These are phyloP conservation scores for Dioszegia aurantiaca DNA, from an alignment of 768 basidiomycete genomes.

Conservation along the genomic window DNA sequence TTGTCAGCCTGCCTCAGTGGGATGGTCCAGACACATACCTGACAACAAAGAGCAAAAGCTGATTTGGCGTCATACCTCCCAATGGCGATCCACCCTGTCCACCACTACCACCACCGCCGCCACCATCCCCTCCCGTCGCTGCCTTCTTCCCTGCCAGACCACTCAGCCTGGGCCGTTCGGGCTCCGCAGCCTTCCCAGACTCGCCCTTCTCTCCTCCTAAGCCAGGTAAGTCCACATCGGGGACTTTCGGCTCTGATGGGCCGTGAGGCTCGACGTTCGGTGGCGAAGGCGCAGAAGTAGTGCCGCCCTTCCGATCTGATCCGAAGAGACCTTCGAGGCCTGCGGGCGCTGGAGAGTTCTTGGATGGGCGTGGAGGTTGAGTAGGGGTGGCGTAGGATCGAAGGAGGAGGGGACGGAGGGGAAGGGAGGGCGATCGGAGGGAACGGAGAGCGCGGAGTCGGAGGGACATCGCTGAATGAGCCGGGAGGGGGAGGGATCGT, in stretches of 20 bases:
- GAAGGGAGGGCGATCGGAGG: slow-evolving; percentile 20
- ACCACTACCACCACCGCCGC: slow-evolving; percentile 34
- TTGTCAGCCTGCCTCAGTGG: slow-evolving; percentile 1
- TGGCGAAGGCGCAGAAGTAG: slow-evolving; percentile 42
- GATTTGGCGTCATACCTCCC: slow-evolving; percentile 47
- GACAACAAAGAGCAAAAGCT: slow-evolving; percentile 42
- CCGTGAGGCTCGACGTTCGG: slow-evolving; percentile 39
- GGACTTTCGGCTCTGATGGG: slow-evolving; percentile 38
- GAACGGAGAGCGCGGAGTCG: slow-evolving; percentile 32
- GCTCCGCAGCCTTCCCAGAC: slow-evolving; percentile 23
- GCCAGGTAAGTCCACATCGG: slow-evolving; percentile 38
- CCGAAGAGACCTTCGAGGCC: slow-evolving; percentile 45
- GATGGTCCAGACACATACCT: slow-evolving; percentile 18
- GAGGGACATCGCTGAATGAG: slow-evolving; percentile 30
- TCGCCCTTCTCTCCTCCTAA: slow-evolving; percentile 5
- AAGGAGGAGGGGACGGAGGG: slow-evolving; percentile 18
- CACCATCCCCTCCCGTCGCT: slow-evolving; percentile 42
- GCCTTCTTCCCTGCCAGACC: slow-evolving; percentile 39
- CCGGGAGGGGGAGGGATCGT: not conserved
- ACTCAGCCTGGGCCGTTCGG: slow-evolving; percentile 32
- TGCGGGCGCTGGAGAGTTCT: slow-evolving; percentile 37
- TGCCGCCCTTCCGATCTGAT: slow-evolving; percentile 17
- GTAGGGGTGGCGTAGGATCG: slow-evolving; percentile 41
- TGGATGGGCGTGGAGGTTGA: slow-evolving; percentile 28
- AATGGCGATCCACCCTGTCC: slow-evolving; percentile 31